Evolutionary conservation across 2,329 filamentous ascomycete species (phyloP).

Genomic region (Colletotrichum tropicicola): DNA sequence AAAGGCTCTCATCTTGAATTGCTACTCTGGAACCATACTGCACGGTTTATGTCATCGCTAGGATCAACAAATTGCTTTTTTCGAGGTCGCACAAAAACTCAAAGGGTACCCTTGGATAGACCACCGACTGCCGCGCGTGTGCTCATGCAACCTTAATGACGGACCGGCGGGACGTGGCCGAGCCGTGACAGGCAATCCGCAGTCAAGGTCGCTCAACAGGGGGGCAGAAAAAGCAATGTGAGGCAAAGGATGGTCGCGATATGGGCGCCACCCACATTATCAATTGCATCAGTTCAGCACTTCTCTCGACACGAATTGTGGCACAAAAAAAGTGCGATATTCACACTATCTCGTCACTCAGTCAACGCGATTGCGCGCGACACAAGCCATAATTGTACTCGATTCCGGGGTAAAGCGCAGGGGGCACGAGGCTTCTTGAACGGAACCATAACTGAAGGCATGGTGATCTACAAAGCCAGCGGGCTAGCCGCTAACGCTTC

Average conservation of each 20-base stretch:
- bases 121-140: not conserved
- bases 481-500: not conserved
- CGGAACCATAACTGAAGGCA: not conserved
- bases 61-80: not conserved
- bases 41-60: no score
- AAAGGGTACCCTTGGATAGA: not conserved
- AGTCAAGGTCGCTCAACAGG: not conserved
- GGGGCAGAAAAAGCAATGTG: conserved; percentile 17
- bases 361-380: no score
- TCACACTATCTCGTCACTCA: no score
- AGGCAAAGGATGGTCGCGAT: not conserved
- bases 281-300: no score
- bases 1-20: no score
- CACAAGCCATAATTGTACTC: no score
- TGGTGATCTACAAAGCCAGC: not conserved
- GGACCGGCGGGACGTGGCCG: conserved; percentile 10
- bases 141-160: conserved; percentile 23
- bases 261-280: no score
- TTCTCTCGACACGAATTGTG: no score
- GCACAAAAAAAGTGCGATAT: no score
- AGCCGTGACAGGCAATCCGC: conserved; percentile 6
- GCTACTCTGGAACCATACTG: no score
- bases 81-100: not conserved
- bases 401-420: not conserved
- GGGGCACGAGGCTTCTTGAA: conserved; percentile 7